These are phyloP conservation scores for Diddensiella transvaalensis DNA, from an alignment of 805 yeast species.

Conservation along the genomic window DNA sequence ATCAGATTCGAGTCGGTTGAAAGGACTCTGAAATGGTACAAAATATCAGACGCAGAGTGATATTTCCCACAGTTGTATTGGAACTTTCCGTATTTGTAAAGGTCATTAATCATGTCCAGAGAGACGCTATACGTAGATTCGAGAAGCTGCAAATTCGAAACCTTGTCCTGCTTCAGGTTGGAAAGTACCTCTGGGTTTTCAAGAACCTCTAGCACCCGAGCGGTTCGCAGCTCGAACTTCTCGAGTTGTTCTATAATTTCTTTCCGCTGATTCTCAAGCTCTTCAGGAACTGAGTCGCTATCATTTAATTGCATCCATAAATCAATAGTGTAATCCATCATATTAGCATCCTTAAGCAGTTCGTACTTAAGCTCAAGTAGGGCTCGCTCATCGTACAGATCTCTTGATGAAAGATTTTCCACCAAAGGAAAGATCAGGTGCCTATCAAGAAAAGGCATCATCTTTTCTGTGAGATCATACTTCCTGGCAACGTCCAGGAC, in stretches of 20 bases:
- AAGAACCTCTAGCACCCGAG: constrained; percentile 44
- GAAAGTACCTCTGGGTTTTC: constrained; percentile 50
- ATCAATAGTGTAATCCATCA: constrained; percentile 48
- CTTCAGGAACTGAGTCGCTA: constrained; percentile 40
- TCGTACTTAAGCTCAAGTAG: constrained; percentile 49
- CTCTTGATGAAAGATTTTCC: constrained; percentile 42
- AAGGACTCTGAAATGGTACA: constrained; percentile 53
- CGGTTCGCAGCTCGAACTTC: constrained; percentile 42
- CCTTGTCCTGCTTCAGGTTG: constrained; percentile 51
- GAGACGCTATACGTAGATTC: constrained; percentile 43
- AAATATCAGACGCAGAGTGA: constrained; percentile 53
- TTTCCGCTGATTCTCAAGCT: constrained; percentile 33
- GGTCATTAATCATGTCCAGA: constrained; percentile 43
- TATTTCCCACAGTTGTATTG: constrained; percentile 64
- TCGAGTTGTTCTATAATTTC: constrained; percentile 36
- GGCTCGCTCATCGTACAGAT: constrained; percentile 43
- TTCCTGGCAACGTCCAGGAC: constrained; percentile 39
- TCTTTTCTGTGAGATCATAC: constrained; percentile 52
- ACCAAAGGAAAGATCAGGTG: constrained; percentile 54
- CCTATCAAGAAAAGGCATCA: constrained; percentile 59
- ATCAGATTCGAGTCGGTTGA: constrained; percentile 50
- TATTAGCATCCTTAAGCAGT: constrained; percentile 53
- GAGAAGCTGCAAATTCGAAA: constrained; percentile 47
- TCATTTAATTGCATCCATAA: constrained; percentile 44
- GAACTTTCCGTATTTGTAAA: constrained; percentile 58